Percentiles rank a stretch among this genome's conserved stretches.
Evolutionary conservation across 2,329 filamentous ascomycete genomes (phyloP).

Genomic region (Phyllosticta capitalensis): DNA sequence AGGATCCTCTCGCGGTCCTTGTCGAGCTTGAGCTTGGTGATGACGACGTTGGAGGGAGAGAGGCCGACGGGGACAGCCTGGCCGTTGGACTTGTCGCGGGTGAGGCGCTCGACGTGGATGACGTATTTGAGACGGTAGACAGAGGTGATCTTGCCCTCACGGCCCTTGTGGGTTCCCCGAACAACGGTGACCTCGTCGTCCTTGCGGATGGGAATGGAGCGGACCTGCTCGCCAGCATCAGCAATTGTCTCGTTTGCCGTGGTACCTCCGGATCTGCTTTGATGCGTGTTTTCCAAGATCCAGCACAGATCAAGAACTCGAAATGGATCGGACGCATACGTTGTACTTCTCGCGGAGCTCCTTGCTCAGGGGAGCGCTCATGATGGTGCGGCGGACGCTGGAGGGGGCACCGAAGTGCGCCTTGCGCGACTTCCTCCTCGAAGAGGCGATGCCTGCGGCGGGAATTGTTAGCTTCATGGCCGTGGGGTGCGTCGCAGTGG

Average conservation of each 20-base stretch:
- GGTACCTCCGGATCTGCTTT: not conserved
- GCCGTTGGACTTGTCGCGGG: slow-evolving; percentile 94
- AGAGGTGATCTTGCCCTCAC: slow-evolving; percentile 94
- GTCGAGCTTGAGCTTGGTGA: slow-evolving; percentile 98
- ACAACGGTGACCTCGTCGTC: slow-evolving; percentile 77
- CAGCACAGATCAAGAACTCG: not conserved
- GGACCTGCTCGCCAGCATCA: slow-evolving; percentile 51
- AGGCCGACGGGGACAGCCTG: slow-evolving; percentile 91
- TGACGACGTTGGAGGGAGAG: slow-evolving; percentile 92
- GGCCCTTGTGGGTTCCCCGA: slow-evolving; percentile 91
- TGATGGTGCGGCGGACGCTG: slow-evolving; percentile 88
- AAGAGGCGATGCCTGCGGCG: slow-evolving; percentile 50
- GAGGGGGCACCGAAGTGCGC: slow-evolving; percentile 95
- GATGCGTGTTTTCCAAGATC: not conserved
- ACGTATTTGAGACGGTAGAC: slow-evolving; percentile 79
- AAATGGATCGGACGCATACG: slow-evolving; percentile 45
- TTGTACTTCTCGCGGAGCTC: slow-evolving; percentile 99
- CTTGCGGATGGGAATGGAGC: slow-evolving; percentile 67
- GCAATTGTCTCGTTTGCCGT: not conserved
- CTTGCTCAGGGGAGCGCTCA: slow-evolving; percentile 59
- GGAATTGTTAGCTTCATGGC: slow-evolving; percentile 5
- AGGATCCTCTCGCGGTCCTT: slow-evolving; percentile 84
- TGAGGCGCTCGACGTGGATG: slow-evolving; percentile 93
- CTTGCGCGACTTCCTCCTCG: slow-evolving; percentile 97
- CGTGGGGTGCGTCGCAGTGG: not conserved